Evolutionary conservation across 2,329 filamentous ascomycete genomes (phyloP).

Genomic region (Aspergillus fumigatiaffinis): DNA sequence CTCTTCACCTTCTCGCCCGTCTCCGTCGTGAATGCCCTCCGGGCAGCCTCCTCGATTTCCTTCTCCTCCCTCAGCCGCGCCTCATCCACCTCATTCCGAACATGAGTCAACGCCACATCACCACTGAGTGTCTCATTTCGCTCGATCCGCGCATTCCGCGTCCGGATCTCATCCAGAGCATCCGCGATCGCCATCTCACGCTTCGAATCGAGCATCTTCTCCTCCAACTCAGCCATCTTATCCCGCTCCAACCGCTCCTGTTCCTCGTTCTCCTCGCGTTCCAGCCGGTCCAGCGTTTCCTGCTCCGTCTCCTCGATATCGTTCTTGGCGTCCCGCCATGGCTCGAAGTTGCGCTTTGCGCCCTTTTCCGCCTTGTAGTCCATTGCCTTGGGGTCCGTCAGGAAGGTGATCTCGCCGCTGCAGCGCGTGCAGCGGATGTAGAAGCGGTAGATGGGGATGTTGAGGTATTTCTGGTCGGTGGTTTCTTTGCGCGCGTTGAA

Average conservation of each 20-base stretch:
- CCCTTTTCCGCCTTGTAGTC: constrained; percentile 80
- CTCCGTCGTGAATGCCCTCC: constrained; percentile 67
- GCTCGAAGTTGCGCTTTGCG: constrained; percentile 89
- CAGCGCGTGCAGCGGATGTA: constrained; percentile 89
- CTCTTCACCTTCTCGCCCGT: constrained; percentile 53
- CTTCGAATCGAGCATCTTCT: constrained; percentile 88
- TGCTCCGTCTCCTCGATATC: constrained; percentile 76
- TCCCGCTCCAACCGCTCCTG: constrained; percentile 69
- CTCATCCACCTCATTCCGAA: constrained; percentile 53
- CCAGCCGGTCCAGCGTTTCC: constrained; percentile 76
- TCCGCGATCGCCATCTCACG: constrained; percentile 96
- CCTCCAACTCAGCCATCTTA: constrained; percentile 92
- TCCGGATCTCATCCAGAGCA: constrained; percentile 89
- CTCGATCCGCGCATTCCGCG: constrained; percentile 83
- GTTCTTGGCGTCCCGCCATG: constrained; percentile 69
- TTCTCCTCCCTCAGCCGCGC: constrained; percentile 65
- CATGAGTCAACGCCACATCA: constrained; percentile 54
- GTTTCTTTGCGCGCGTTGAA: constrained; percentile 96
- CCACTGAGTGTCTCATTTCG: constrained; percentile 65
- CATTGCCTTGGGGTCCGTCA: constrained; percentile 91
- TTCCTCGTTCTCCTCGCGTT: constrained; percentile 66
- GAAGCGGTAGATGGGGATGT: constrained; percentile 83
- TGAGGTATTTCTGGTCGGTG: constrained; percentile 83
- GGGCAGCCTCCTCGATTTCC: constrained; percentile 80
- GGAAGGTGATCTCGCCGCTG: constrained; percentile 82